These are phyloP conservation scores for Ascobolus immersus DNA, from an alignment of 495 filamentous ascomycete genomes.

Conservation along the genomic window DNA sequence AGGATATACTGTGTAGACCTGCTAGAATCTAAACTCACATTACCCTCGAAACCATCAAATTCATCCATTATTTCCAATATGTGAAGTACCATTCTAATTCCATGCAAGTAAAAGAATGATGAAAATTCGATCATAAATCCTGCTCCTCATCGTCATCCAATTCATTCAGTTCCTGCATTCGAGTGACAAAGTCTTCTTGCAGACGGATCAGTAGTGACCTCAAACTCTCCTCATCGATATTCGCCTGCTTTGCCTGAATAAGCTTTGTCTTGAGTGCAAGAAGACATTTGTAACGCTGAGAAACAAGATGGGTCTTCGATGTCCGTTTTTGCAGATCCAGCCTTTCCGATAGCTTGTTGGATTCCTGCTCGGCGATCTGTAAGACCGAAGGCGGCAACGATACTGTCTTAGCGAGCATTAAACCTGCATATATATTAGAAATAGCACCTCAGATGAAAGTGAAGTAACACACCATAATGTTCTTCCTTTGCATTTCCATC, in stretches of 20 bases:
- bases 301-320: slow-evolving; percentile 28
- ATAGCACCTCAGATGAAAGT: neutral
- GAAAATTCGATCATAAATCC: too few relatives aligned
- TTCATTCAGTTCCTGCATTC: slow-evolving; percentile 38
- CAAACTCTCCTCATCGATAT: slow-evolving; percentile 39
- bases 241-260: slow-evolving; percentile 38
- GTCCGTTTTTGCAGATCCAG: slow-evolving; percentile 33
- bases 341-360: slow-evolving; percentile 34
- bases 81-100: too few relatives aligned
- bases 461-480: slow-evolving; percentile 33
- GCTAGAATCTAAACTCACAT: too few relatives aligned
- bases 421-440: slow-evolving; percentile 14
- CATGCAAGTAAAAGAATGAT: too few relatives aligned
- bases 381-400: slow-evolving; percentile 44
- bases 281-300: slow-evolving; percentile 42
- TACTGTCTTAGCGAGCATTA: slow-evolving; percentile 51
- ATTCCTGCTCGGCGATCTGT: slow-evolving; percentile 23
- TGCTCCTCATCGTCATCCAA: slow-evolving; percentile 8
- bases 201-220: slow-evolving; percentile 38
- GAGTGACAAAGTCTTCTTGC: slow-evolving; percentile 47
- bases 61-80: too few relatives aligned
- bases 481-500: slow-evolving; percentile 42
- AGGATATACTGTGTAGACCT: too few relatives aligned
- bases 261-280: slow-evolving; percentile 51
- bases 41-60: too few relatives aligned